A percentile compares a stretch with the other conserved stretches of the same genome.
Conservation (phyloP, 1,284 basidiomycete species). For the Coniferiporia sulphurascens region DNA sequence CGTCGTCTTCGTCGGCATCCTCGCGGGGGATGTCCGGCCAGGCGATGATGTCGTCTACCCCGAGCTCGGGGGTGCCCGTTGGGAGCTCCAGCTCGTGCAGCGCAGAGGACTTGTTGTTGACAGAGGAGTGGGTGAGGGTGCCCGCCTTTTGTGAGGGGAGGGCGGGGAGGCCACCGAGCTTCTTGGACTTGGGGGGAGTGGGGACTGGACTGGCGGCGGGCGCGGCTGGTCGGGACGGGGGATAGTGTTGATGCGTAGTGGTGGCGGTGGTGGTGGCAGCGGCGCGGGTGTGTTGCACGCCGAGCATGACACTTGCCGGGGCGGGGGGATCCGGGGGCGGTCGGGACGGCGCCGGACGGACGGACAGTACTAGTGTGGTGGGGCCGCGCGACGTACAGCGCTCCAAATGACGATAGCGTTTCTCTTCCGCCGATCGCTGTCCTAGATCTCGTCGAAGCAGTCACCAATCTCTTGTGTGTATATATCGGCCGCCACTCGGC, state of each 20-base stretch:
- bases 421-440: too few species aligned
- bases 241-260: neutral
- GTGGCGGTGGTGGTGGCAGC: neutral
- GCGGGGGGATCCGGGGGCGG: neutral
- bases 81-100: neutral
- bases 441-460: too few species aligned
- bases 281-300: slow-evolving; percentile 12
- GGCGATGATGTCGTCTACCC: neutral
- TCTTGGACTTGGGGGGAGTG: neutral
- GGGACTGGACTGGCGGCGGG: neutral
- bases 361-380: neutral
- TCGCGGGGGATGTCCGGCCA: slow-evolving; percentile 9
- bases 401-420: too few species aligned
- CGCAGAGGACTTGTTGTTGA: neutral
- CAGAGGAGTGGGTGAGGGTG: neutral
- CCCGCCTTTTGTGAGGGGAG: neutral
- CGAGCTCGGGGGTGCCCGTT: neutral
- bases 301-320: slow-evolving; percentile 10
- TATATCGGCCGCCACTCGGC: too few species aligned
- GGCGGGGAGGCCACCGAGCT: neutral
- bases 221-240: neutral
- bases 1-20: neutral
- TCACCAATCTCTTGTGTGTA: too few species aligned
- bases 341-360: neutral
- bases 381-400: neutral